Percentiles rank a stretch among this genome's conserved stretches.
Evolutionary conservation across 441 rosid species (phyloP).

Genomic region (Manihot esculenta): DNA sequence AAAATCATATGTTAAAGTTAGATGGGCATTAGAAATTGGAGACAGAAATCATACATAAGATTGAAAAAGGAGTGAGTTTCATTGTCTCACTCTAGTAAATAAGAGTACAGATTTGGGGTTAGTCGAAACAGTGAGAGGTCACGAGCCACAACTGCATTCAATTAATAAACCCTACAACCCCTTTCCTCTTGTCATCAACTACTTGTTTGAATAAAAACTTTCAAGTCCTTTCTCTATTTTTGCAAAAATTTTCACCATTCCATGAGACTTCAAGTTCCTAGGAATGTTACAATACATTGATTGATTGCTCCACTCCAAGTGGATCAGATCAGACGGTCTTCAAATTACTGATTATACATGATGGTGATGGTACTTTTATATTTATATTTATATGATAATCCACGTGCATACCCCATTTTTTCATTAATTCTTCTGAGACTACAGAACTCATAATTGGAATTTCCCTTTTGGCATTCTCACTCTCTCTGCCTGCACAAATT

Average conservation of each 20-base stretch:
- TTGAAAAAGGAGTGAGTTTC: too few species aligned
- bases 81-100: too few species aligned
- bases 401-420: constrained; percentile 15
- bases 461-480: background rate
- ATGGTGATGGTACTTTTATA: background rate
- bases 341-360: background rate
- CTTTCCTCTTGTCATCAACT: background rate
- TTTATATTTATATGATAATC: background rate
- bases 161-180: background rate
- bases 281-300: background rate
- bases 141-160: background rate
- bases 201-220: background rate
- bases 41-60: too few species aligned
- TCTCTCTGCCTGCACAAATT: constrained; percentile 1
- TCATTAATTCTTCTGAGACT: constrained; percentile 14
- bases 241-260: background rate
- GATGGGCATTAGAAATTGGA: too few species aligned
- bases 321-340: constrained; percentile 1
- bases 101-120: too few species aligned
- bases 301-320: too few species aligned
- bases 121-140: background rate
- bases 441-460: background rate
- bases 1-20: too few species aligned
- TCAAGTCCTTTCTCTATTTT: background rate
- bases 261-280: constrained; percentile 1